These are phyloP conservation scores for Arachnopeziza araneosa DNA, from an alignment of 2,329 filamentous ascomycete species.

Conservation along the genomic window DNA sequence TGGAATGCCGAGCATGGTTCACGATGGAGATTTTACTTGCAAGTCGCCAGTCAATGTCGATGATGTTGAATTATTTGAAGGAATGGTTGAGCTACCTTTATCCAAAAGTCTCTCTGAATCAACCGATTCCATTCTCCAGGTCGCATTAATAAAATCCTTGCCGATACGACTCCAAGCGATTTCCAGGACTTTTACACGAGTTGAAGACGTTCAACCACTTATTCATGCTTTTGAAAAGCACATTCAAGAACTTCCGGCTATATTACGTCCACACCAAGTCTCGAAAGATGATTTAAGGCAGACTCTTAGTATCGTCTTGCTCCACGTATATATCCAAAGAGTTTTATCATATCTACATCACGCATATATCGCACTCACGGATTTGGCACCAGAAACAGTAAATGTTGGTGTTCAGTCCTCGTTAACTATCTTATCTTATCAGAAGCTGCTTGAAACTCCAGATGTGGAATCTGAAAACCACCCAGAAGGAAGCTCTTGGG, in stretches of 20 bases:
- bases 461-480: conserved; percentile 1
- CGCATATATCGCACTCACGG: conserved; percentile 1
- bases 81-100: conserved; percentile 6
- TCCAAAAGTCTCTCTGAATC: conserved; percentile 8
- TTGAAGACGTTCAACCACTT: conserved; percentile 1
- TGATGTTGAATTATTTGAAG: conserved; percentile 11
- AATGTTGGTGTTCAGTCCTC: conserved; percentile 9
- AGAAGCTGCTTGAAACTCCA: conserved; percentile 11
- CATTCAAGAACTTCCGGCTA: conserved; percentile 1
- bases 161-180: conserved; percentile 7
- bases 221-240: conserved; percentile 4
- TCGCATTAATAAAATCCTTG: conserved; percentile 6
- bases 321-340: conserved; percentile 11
- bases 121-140: conserved; percentile 11
- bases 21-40: conserved; percentile 42
- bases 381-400: conserved; percentile 1
- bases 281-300: conserved; percentile 4
- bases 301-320: conserved; percentile 6
- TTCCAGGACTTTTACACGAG: background rate
- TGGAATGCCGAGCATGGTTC: conserved; percentile 47
- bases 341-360: conserved; percentile 9
- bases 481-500: conserved; percentile 5
- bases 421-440: conserved; percentile 12
- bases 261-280: background rate
- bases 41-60: conserved; percentile 41